Base-by-base conservation (phyloP, 192 early-diverging fungal species). In the Umbelopsis ramanniana region DNA sequence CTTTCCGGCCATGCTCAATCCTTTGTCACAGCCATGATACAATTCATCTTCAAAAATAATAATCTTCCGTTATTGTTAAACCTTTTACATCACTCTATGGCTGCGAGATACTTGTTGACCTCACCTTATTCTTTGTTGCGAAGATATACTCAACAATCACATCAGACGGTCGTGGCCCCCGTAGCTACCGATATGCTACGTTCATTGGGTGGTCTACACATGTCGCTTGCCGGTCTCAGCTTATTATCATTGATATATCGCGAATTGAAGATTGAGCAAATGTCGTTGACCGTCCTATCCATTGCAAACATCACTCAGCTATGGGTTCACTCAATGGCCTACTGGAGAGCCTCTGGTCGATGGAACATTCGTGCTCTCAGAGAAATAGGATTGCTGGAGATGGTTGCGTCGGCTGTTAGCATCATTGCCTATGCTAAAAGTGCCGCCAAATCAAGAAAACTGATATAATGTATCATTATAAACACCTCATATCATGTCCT, bases 31-130 rank as follows among this genome's bases (percentile, higher is more conserved):
- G 23, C 66, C 0, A 21, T 52, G 43, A 26, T 69, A 15, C 63
- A 60, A 15, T 79, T 68, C 38, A 68, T 79, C 12, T 79, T 79
- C 52, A 74, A 67, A 70, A 70, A 79, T 46, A 79, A 79, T 26
- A 79, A 79, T 24, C 29, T 74, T n/a, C 72, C 77, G 19, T 50
- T 79, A 14, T 15, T 79, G 22, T 46, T 79, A 17, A 74, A 79
- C 48, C 12, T 79, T 9, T 17, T 79, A 10, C 66, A 69, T 47
- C 77, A 79, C 46, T 38, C 74, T 10, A 23, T 55, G 21, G 73
- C 77, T 6, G 77, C 72, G n/a, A 55, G 73, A 19, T 37, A 57
- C 38, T 46, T 79, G 23, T 52, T 70, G 38, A 23, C 33, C 9
- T 24, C 46, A 19, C 70, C 73, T 21, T 46, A 46, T 23, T 57